Evolutionary conservation across 2,329 filamentous ascomycete species (phyloP).

Genomic region (Verticillium tricorpus): DNA sequence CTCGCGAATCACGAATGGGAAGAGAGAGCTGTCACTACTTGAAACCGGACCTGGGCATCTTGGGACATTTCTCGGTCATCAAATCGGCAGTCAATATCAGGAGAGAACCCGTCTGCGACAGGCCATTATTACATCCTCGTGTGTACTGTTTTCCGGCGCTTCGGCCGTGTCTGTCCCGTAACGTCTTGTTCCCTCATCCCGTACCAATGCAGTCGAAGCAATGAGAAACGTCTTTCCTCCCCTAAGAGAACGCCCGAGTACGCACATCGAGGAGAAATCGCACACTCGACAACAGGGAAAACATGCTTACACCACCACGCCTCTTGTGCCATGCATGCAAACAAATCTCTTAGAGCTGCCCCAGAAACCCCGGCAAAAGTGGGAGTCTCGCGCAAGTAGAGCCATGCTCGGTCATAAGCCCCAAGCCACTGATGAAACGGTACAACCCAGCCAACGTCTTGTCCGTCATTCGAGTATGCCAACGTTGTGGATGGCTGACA

Average conservation of each 20-base stretch:
- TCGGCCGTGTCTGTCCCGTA: not conserved
- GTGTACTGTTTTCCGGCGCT: slow-evolving; percentile 10
- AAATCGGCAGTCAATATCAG: not conserved
- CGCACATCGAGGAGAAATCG: not conserved
- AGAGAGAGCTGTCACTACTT: too few species aligned
- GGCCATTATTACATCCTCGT: slow-evolving; percentile 14
- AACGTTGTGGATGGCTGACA: not conserved
- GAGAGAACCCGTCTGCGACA: slow-evolving; percentile 9
- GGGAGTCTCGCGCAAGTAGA: not conserved
- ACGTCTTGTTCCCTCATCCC: not conserved
- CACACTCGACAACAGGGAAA: not conserved
- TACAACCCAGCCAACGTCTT: not conserved
- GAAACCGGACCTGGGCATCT: too few species aligned
- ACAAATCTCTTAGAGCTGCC: not conserved
- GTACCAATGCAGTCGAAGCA: slow-evolving; percentile 2
- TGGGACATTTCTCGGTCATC: not conserved
- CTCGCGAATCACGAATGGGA: too few species aligned
- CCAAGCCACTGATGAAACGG: not conserved
- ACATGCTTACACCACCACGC: not conserved
- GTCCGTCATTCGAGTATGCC: not conserved
- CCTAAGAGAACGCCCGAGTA: slow-evolving; percentile 7
- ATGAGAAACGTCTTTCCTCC: not conserved
- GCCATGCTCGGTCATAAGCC: not conserved
- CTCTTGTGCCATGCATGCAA: not conserved
- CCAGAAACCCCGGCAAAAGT: not conserved